Evolutionary conservation across 768 basidiomycete species (phyloP).

Genomic region (Leccinum uliginosum): DNA sequence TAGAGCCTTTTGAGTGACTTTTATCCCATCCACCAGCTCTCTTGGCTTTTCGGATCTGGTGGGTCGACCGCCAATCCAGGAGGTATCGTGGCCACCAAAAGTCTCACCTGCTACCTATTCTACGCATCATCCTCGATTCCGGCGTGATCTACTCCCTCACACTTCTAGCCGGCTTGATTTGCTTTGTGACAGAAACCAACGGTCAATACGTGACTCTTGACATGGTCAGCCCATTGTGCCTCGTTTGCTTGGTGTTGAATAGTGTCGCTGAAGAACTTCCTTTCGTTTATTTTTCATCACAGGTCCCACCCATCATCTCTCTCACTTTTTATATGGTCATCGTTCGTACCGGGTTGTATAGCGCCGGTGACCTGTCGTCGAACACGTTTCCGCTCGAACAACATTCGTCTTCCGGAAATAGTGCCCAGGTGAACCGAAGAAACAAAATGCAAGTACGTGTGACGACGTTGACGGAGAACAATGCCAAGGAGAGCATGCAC

Average conservation of each 20-base stretch:
- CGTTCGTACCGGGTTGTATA: slow-evolving; percentile 30
- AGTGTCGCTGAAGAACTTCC: background rate
- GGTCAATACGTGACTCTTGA: slow-evolving; percentile 34
- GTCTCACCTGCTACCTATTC: slow-evolving; percentile 10
- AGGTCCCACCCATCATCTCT: slow-evolving; percentile 37
- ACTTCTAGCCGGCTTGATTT: slow-evolving; percentile 29
- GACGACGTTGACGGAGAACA: slow-evolving; percentile 1
- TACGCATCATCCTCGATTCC: slow-evolving; percentile 34
- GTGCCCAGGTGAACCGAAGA: background rate
- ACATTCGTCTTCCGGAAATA: background rate
- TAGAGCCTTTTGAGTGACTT: background rate
- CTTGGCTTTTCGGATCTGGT: slow-evolving; percentile 30
- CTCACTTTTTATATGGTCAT: slow-evolving; percentile 43
- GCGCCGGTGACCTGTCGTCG: background rate
- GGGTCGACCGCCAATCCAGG: slow-evolving; percentile 19
- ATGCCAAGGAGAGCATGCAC: background rate
- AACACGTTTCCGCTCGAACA: background rate
- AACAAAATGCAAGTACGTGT: slow-evolving; percentile 4
- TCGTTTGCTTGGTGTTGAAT: background rate
- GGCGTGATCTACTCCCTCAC: slow-evolving; percentile 37
- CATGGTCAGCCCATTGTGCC: slow-evolving; percentile 23
- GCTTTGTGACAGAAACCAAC: slow-evolving; percentile 26
- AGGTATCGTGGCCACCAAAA: slow-evolving; percentile 8
- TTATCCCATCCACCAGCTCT: slow-evolving; percentile 13
- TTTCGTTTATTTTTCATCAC: background rate